Base-by-base conservation (phyloP, 140 eudicot species). In the Bidens hawaiensis region DNA sequence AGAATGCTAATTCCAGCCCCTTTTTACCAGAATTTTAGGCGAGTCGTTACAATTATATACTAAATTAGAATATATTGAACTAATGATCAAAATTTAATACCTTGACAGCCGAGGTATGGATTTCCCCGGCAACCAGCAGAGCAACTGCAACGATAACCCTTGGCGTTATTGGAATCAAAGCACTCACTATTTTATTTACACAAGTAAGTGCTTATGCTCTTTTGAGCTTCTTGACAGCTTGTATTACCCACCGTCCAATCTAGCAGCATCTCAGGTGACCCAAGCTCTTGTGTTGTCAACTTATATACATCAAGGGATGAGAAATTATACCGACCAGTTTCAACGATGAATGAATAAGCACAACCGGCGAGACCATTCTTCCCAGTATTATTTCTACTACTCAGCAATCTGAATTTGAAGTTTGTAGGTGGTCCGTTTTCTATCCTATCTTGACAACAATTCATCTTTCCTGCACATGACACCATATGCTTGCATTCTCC, bases 231-330 rank as follows among this genome's bases (percentile, higher is more conserved):
- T n/a, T n/a, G n/a, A n/a, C n/a, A n/a, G n/a, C n/a, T n/a, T n/a
- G n/a, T n/a, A n/a, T n/a, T n/a, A n/a, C 81, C 78, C 14, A 75
- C 76, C 4, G 75, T 60, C 85, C 85, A 79, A 70, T 70, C 81
- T 41, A 75, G 74, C 9, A 74, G 41, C 52, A 70, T 70, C 62
- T 62, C 46, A 25, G 22, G 28, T 14, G 70, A 51, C 16, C 42
- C 60, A 12, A 71, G 56, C 57, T 61, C 56, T 38, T 26, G 36
- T 33, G 19, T 45, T 36, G 55, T 24, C 60, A 67, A 38, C 12
- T 38, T 27, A 31, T 28, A 71, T 21, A 62, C 2, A 51, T 71
- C 36, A 52, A 22, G 15, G 3, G 2, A 5, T 6, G 64, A 61
- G 16, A 71, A 71, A 26, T 62, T 26, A 62, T 61, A 71, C 6